Evolutionary conservation across 2,329 filamentous ascomycete genomes (phyloP).

Genomic region (Sporothrix dimorphospora): DNA sequence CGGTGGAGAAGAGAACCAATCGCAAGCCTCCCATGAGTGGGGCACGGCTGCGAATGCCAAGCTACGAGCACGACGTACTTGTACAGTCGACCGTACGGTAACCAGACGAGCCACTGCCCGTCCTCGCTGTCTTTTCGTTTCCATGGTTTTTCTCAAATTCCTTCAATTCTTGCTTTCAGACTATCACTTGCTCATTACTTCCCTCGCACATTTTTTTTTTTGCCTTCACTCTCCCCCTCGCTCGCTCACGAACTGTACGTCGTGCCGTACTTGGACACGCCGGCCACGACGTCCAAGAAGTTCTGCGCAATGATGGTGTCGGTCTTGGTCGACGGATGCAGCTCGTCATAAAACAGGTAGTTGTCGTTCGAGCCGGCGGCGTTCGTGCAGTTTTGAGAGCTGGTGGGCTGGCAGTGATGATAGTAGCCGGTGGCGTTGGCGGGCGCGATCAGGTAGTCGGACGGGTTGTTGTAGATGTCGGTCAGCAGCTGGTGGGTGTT

Average conservation of each 20-base stretch:
- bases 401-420: constrained; percentile 52
- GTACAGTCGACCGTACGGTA: neutral
- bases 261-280: constrained; percentile 47
- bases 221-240: neutral
- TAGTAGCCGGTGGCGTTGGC: constrained; percentile 64
- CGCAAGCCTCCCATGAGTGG: neutral
- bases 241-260: constrained; percentile 20
- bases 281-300: constrained; percentile 47
- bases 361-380: constrained; percentile 54
- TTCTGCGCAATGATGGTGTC: constrained; percentile 34
- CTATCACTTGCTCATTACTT: neutral
- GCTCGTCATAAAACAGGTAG: constrained; percentile 72
- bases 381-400: constrained; percentile 43
- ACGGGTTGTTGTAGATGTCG: constrained; percentile 66
- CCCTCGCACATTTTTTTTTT: constrained; percentile 14
- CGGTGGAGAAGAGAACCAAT: neutral
- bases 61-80: neutral
- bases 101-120: neutral
- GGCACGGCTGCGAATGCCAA: neutral
- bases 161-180: neutral
- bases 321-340: constrained; percentile 71
- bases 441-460: constrained; percentile 63
- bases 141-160: neutral
- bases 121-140: neutral
- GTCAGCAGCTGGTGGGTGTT: constrained; percentile 67